A percentile compares a stretch with the other conserved stretches of the same genome.
Conservation (phyloP, 2,329 filamentous ascomycete species). For the Penicillium sp. region DNA sequence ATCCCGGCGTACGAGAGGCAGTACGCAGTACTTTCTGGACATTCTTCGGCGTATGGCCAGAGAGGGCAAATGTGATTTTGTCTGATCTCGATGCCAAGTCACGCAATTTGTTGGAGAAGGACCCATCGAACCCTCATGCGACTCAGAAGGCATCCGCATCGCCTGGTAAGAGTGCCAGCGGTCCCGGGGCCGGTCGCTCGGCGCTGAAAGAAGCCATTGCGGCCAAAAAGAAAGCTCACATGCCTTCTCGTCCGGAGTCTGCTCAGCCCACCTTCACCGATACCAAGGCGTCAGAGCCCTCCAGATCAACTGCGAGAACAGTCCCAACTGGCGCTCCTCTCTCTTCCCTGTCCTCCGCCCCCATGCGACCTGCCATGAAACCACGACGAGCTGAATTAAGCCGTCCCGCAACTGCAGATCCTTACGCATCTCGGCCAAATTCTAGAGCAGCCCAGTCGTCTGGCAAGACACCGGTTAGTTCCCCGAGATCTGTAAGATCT, state of each 20-base stretch:
- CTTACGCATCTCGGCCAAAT: conserved; percentile 47
- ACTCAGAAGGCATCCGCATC: conserved; percentile 22
- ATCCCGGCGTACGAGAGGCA: conserved; percentile 85
- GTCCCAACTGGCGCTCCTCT: conserved; percentile 41
- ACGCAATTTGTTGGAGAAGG: conserved; percentile 78
- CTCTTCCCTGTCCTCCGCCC: conserved; percentile 61
- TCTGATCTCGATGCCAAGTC: conserved; percentile 76
- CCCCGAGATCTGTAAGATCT: conserved; percentile 29
- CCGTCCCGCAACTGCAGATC: conserved; percentile 41
- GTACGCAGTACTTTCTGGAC: conserved; percentile 87
- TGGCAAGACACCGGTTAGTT: conserved; percentile 19
- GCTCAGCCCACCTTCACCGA: conserved; percentile 58
- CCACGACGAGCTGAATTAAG: conserved; percentile 42
- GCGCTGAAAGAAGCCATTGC: conserved; percentile 82
- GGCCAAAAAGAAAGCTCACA: conserved; percentile 71
- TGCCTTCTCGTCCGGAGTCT: conserved; percentile 61
- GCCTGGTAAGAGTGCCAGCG: conserved; percentile 22
- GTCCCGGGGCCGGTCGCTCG: conserved; percentile 37
- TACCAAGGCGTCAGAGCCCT: conserved; percentile 41
- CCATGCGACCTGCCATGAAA: conserved; percentile 55
- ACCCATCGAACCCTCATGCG: conserved; percentile 70
- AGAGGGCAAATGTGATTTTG: conserved; percentile 79
- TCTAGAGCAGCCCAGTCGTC: conserved; percentile 39
- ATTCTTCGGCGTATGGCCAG: conserved; percentile 77
- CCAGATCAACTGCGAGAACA: conserved; percentile 36